Evolutionary conservation across 257 asterid species (phyloP).

Genomic region (Salvia splendens): DNA sequence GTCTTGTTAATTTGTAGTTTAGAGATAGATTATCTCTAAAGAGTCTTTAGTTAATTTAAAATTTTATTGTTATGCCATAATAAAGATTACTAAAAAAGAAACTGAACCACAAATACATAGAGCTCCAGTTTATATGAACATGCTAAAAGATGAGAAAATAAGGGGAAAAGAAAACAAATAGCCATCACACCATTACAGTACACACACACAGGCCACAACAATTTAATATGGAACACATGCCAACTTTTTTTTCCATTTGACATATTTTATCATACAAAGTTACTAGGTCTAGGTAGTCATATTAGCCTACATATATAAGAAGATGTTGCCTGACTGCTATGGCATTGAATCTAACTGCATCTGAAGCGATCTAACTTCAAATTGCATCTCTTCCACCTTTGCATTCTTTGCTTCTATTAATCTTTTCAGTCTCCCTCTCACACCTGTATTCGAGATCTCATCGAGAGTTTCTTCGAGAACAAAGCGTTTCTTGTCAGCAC

Average conservation of each 20-base stretch:
- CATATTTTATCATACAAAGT: conserved; percentile 3
- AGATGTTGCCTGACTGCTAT: conserved; percentile 17
- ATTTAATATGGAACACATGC: background rate
- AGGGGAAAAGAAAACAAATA: background rate
- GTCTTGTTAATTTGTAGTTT: no score
- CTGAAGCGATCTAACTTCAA: conserved; percentile 33
- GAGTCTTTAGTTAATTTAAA: no score
- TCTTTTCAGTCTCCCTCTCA: conserved; percentile 38
- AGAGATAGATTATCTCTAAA: no score
- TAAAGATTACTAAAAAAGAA: background rate
- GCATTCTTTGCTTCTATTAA: conserved; percentile 37
- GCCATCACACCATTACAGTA: background rate
- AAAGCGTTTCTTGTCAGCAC: conserved; percentile 26
- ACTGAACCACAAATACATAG: background rate
- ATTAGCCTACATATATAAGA: background rate
- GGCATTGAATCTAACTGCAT: conserved; percentile 41
- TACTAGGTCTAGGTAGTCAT: conserved; percentile 6
- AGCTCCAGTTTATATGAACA: background rate
- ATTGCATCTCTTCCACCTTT: conserved; percentile 34
- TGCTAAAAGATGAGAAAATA: background rate
- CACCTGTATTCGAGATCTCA: conserved; percentile 33
- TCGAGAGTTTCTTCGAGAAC: conserved; percentile 42
- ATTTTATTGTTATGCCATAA: no score
- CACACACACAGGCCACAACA: background rate
- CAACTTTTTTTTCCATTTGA: background rate